Evolutionary conservation across 2,329 filamentous ascomycete species (phyloP).

Genomic region (Cladosporium oxysporum): DNA sequence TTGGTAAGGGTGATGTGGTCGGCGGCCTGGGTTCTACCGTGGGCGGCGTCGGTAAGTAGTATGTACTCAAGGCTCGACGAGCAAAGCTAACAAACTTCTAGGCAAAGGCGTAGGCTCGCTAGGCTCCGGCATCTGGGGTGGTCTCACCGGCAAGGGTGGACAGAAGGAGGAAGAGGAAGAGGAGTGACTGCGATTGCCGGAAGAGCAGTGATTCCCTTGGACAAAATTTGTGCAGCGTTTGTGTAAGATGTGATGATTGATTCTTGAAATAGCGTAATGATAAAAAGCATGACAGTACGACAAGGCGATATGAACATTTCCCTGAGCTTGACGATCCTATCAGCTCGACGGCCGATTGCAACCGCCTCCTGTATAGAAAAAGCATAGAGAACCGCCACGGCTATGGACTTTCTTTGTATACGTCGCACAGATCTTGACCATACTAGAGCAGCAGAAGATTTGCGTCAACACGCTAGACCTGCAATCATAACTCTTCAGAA

Average conservation of each 20-base stretch:
- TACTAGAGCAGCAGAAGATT: not conserved
- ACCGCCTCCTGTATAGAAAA: too few species aligned
- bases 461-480: not conserved
- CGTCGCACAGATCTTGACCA: not conserved
- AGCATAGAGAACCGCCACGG: too few species aligned
- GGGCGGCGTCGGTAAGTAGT: constrained; percentile 39
- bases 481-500: constrained; percentile 37
- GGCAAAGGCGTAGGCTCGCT: constrained; percentile 34
- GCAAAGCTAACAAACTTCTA: constrained; percentile 11
- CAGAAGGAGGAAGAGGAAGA: constrained; percentile 23
- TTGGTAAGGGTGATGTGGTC: constrained; percentile 48
- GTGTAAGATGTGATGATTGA: constrained; percentile 5
- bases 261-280: constrained; percentile 1
- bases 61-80: not conserved
- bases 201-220: constrained; percentile 11
- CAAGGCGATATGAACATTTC: not conserved
- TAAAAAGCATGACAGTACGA: not conserved
- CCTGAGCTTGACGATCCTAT: too few species aligned
- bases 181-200: constrained; percentile 15
- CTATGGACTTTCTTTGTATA: too few species aligned
- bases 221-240: not conserved
- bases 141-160: constrained; percentile 32
- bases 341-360: too few species aligned
- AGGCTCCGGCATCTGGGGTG: constrained; percentile 35
- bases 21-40: constrained; percentile 46